Percentiles rank a stretch among this genome's conserved stretches.
These are phyloP conservation scores for Boletales sp. DNA, from an alignment of 768 basidiomycete genomes.

Conservation along the genomic window DNA sequence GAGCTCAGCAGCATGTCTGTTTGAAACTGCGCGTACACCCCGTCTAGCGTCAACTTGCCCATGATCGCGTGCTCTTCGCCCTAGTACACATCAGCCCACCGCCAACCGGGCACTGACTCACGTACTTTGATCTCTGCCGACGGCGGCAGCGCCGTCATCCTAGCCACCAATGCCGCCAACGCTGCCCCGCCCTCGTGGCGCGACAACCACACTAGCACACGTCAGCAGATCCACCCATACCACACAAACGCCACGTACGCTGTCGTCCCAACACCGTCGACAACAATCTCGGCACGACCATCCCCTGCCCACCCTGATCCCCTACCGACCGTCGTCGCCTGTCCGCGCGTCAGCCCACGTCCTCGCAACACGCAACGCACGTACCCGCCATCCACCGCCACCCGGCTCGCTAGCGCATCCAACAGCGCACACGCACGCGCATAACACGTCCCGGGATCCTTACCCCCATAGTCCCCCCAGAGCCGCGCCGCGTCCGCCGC, in stretches of 20 bases:
- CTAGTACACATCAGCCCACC: slow-evolving; percentile 33
- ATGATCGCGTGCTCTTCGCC: slow-evolving; percentile 72
- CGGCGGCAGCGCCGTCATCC: slow-evolving; percentile 52
- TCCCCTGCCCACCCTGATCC: slow-evolving; percentile 36
- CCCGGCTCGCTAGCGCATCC: slow-evolving; percentile 53
- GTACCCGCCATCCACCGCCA: slow-evolving; percentile 51
- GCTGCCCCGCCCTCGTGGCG: slow-evolving; percentile 53
- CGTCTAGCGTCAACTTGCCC: slow-evolving; percentile 74
- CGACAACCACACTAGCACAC: slow-evolving; percentile 56
- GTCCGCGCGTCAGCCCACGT: not conserved
- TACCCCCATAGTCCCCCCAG: slow-evolving; percentile 46
- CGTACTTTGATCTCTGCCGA: slow-evolving; percentile 57
- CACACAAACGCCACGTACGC: slow-evolving; percentile 42
- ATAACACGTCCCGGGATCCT: slow-evolving; percentile 53
- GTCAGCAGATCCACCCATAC: not conserved
- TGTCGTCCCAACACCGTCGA: slow-evolving; percentile 63
- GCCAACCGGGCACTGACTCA: not conserved
- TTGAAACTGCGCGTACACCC: slow-evolving; percentile 74
- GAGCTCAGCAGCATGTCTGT: slow-evolving; percentile 90
- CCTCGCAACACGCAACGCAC: slow-evolving; percentile 9
- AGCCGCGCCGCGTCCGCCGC: slow-evolving; percentile 56
- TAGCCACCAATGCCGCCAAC: slow-evolving; percentile 53
- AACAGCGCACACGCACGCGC: slow-evolving; percentile 55
- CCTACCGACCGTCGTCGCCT: slow-evolving; percentile 43
- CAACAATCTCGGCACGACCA: slow-evolving; percentile 57